Evolutionary conservation across 495 filamentous ascomycete species (phyloP), one percentile per base, ranked within the genome.

Genomic region (Hypomontagnella monticulosa): DNA sequence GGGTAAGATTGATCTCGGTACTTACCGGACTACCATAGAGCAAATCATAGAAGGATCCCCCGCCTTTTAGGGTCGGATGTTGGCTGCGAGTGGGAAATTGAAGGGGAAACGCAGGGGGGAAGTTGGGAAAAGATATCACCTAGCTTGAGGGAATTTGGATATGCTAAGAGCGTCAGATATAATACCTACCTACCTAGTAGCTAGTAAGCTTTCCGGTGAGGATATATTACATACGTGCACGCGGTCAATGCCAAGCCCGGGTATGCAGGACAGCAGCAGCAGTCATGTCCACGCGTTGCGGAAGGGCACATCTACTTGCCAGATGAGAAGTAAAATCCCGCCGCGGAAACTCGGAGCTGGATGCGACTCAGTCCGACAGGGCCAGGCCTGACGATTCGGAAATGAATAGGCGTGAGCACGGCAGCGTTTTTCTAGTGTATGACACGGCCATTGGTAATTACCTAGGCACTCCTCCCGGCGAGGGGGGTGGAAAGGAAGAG

Each of bases 151-250:
- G 55, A 63, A 60, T 69, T 68, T 63, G 60, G 60, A 20, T 43
- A 56, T 42, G 55, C 50, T 56, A 58, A 60, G 59, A 43, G 59
- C 51, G 56, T 69, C 66, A 69, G 66, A 64, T 69, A 69, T 63
- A 52, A 20, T 40, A 27, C 23, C 23, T 27, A n/a, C n/a, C n/a
- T n/a, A n/a, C n/a, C n/a, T n/a, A n/a, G n/a, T n/a, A 27, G 6
- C 23, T 27, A 64, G 59, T 63, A 69, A 63, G 66, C 66, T 46
- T 38, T 32, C 59, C 50, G 55, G 60, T 63, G 50, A 57, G 60
- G 40, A 63, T 16, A 51, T 20, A 44, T 36, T 18, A 23, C 40
- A 60, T 56, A 27, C 23, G 23, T 6, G 23, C 23, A 27, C 23
- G 23, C 23, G 23, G 23, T 44, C 23, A 14, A 50, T 46, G 59